Conservation (phyloP, 2,329 filamentous ascomycete genomes). For the Trichoderma semiorbis region DNA sequence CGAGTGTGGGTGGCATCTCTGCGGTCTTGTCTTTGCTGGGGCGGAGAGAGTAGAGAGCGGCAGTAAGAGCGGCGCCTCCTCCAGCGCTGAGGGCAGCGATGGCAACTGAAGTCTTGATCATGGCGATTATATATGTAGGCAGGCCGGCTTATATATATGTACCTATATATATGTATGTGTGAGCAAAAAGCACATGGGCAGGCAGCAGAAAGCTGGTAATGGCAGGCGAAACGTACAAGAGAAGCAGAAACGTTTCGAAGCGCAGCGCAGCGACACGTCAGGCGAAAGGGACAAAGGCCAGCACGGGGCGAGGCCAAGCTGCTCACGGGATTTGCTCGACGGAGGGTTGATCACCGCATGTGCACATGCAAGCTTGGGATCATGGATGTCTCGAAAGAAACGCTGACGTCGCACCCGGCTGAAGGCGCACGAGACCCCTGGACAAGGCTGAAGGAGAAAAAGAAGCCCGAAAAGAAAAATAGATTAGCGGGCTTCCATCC, state of each 20-base stretch:
- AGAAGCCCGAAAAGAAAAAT: not conserved
- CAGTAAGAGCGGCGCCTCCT: constrained; percentile 70
- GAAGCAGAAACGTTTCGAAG: not conserved
- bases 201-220: not conserved
- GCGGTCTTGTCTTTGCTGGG: constrained; percentile 44
- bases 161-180: not conserved
- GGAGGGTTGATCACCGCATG: not conserved
- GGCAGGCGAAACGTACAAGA: not conserved
- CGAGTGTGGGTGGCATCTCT: constrained; percentile 33
- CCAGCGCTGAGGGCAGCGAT: constrained; percentile 73
- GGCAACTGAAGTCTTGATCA: constrained; percentile 77
- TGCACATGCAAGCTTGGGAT: not conserved
- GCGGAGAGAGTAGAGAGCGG: constrained; percentile 62
- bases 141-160: not conserved
- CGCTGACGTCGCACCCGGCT: constrained; percentile 14
- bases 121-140: constrained; percentile 32
- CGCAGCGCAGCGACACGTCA: not conserved
- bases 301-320: constrained; percentile 3
- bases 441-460: constrained; percentile 2
- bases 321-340: constrained; percentile 10
- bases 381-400: not conserved
- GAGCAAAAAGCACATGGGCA: not conserved
- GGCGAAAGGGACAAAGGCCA: not conserved
- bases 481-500: not conserved
- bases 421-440: constrained; percentile 12